Evolutionary conservation across 2,329 filamentous ascomycete genomes (phyloP).

Genomic region (Cladophialophora exuberans): DNA sequence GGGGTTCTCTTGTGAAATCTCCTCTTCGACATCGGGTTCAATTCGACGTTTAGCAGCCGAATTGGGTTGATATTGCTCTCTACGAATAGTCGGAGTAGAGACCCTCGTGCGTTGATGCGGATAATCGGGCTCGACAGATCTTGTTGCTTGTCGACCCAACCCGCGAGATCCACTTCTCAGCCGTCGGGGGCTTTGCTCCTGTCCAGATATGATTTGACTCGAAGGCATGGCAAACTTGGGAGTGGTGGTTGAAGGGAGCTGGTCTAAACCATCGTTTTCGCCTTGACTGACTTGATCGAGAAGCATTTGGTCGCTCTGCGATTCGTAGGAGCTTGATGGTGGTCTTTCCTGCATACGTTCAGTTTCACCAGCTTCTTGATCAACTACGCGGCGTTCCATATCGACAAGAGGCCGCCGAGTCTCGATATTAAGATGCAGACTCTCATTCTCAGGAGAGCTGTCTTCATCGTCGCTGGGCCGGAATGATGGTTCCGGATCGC

Average conservation of each 20-base stretch:
- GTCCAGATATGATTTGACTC: background rate
- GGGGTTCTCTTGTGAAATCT: background rate
- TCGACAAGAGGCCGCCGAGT: too few species aligned
- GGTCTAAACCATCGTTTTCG: conserved; percentile 1
- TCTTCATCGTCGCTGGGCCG: background rate
- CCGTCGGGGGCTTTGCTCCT: conserved; percentile 6
- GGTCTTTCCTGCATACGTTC: background rate
- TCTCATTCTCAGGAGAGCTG: background rate
- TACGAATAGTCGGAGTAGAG: conserved; percentile 9
- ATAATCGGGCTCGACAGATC: background rate
- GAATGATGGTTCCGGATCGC: background rate
- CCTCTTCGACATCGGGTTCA: conserved; percentile 11
- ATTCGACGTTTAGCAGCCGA: conserved; percentile 26
- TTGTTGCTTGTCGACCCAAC: background rate
- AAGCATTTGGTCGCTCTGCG: conserved; percentile 25
- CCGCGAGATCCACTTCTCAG: conserved; percentile 19
- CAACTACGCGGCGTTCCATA: too few species aligned
- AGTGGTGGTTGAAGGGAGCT: background rate
- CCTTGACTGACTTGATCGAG: conserved; percentile 17
- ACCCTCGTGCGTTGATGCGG: background rate
- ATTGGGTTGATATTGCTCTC: conserved; percentile 28
- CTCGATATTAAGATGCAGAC: background rate
- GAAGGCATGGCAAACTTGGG: background rate
- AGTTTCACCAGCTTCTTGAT: background rate
- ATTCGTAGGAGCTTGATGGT: conserved; percentile 21